These are phyloP conservation scores for Yamadazyma oceani DNA, from an alignment of 1,139 yeast genomes.

Conservation along the genomic window DNA sequence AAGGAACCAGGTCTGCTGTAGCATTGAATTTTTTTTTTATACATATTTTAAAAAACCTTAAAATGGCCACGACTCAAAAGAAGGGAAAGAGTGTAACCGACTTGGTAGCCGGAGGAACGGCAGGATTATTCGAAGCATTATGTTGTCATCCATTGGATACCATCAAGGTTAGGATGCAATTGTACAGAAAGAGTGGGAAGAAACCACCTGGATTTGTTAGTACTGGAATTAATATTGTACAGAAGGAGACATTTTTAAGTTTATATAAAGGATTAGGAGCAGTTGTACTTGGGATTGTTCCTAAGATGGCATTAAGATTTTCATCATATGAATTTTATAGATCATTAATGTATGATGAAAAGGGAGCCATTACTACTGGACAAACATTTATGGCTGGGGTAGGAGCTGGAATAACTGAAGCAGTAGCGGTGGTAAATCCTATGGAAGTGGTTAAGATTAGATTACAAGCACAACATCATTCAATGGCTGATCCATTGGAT, in stretches of 20 bases:
- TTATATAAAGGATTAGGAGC: slow-evolving; percentile 96
- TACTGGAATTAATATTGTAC: slow-evolving; percentile 78
- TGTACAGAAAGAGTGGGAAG: slow-evolving; percentile 60
- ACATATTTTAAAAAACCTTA: neutral
- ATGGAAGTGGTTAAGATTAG: slow-evolving; percentile 97
- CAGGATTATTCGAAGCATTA: slow-evolving; percentile 94
- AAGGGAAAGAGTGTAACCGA: slow-evolving; percentile 59
- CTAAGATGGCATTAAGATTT: slow-evolving; percentile 97
- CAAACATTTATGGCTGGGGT: slow-evolving; percentile 88
- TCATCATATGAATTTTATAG: slow-evolving; percentile 91
- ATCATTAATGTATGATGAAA: slow-evolving; percentile 59
- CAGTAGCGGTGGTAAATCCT: slow-evolving; percentile 91
- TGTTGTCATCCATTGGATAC: slow-evolving; percentile 96
- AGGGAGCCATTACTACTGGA: slow-evolving; percentile 71
- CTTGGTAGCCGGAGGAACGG: slow-evolving; percentile 93
- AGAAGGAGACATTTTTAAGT: slow-evolving; percentile 80
- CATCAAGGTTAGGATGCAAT: slow-evolving; percentile 95
- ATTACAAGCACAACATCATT: slow-evolving; percentile 92
- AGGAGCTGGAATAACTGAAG: slow-evolving; percentile 97
- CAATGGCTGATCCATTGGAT: slow-evolving; percentile 78
- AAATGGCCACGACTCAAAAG: slow-evolving; percentile 12
- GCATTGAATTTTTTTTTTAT: neutral
- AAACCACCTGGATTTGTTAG: slow-evolving; percentile 83
- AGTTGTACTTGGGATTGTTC: slow-evolving; percentile 94
- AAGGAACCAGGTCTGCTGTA: too few species aligned